Conservation (phyloP, 768 basidiomycete genomes). For the Mycena venus region DNA sequence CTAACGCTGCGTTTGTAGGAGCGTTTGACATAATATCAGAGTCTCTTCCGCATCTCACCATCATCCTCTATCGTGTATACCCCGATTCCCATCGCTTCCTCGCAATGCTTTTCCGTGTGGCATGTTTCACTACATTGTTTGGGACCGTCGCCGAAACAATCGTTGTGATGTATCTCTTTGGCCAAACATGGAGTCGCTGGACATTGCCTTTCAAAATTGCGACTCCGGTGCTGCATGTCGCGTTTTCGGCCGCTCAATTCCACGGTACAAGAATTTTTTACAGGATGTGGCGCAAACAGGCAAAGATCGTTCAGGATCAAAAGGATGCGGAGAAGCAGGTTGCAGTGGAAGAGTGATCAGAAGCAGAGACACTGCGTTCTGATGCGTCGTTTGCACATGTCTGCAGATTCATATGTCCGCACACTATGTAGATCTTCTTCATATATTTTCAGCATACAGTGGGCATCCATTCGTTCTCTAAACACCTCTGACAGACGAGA, state of each 20-base stretch:
- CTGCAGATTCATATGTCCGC: too few relatives aligned
- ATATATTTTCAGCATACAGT: too few relatives aligned
- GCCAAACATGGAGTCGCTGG: not conserved
- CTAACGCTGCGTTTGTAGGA: not conserved
- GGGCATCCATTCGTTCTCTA: too few relatives aligned
- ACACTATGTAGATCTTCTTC: too few relatives aligned
- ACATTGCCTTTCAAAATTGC: not conserved
- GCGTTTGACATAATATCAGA: slow-evolving; percentile 16
- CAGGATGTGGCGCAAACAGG: slow-evolving; percentile 3
- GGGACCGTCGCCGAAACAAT: not conserved
- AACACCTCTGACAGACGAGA: too few relatives aligned
- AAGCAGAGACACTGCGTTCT: too few relatives aligned
- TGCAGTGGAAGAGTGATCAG: too few relatives aligned
- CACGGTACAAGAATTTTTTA: slow-evolving; percentile 9
- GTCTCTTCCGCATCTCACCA: not conserved
- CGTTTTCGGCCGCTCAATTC: slow-evolving; percentile 5
- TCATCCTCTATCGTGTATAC: slow-evolving; percentile 8
- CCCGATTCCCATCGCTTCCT: slow-evolving; percentile 1
- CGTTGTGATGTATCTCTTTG: not conserved
- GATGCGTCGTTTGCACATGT: too few relatives aligned
- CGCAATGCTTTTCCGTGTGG: not conserved
- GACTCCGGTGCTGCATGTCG: slow-evolving; percentile 5
- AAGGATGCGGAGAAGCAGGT: not conserved
- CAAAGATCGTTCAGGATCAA: not conserved
- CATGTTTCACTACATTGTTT: slow-evolving; percentile 1